Conservation (phyloP, 2,329 filamentous ascomycete genomes). For the Cladosporium halotolerans region DNA sequence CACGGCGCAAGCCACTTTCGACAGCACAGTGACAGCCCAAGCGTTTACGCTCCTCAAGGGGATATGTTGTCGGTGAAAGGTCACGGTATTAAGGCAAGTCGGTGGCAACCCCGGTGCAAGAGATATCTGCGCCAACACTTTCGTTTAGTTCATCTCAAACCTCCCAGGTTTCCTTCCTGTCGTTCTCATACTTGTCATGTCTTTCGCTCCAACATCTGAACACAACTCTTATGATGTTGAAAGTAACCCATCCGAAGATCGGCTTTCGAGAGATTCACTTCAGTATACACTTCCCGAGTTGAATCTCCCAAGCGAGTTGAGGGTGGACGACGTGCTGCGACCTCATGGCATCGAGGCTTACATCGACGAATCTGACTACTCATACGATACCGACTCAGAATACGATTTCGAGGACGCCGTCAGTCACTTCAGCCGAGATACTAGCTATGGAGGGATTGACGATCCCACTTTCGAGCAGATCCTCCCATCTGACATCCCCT, state of each 20-base stretch:
- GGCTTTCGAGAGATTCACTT: no score
- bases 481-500: neutral
- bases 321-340: neutral
- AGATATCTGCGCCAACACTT: no score
- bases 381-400: neutral
- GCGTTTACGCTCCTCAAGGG: no score
- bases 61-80: no score
- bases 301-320: slow-evolving; percentile 1
- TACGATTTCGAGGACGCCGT: slow-evolving; percentile 3
- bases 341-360: slow-evolving; percentile 1
- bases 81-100: no score
- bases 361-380: neutral
- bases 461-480: neutral
- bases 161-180: no score
- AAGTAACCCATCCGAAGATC: no score
- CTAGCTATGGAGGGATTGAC: neutral
- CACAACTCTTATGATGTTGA: no score
- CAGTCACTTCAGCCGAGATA: slow-evolving; percentile 3
- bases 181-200: no score
- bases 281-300: neutral
- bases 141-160: no score
- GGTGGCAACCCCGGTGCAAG: no score
- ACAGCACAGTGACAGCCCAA: neutral
- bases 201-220: no score
- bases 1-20: slow-evolving; percentile 2